Conservation (phyloP, 805 yeast genomes). For the Kuraishia capsulata region DNA sequence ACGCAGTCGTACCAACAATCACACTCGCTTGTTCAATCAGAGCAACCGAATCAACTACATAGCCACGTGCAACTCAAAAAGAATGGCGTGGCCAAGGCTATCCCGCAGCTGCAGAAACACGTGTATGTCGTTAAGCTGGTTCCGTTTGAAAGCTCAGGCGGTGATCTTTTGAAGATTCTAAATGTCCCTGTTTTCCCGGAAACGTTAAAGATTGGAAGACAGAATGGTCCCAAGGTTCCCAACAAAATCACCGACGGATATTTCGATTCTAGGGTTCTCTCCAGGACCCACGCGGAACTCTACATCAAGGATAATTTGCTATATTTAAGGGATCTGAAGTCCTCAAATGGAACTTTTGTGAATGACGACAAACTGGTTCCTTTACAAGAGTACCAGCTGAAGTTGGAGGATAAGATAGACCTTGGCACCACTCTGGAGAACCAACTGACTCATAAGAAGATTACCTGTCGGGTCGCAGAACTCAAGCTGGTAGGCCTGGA, state of each 20-base stretch:
- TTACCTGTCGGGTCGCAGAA: conserved; percentile 74
- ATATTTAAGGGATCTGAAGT: conserved; percentile 76
- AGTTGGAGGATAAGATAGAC: conserved; percentile 81
- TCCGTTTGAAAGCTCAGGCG: conserved; percentile 73
- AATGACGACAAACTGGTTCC: conserved; percentile 63
- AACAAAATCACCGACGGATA: conserved; percentile 75
- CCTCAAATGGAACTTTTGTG: conserved; percentile 91
- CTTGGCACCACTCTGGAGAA: conserved; percentile 83
- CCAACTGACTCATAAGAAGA: conserved; percentile 69
- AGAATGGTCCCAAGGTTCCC: conserved; percentile 55
- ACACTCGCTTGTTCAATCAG: too few species aligned
- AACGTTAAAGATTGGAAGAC: conserved; percentile 82
- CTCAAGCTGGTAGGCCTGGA: conserved; percentile 46
- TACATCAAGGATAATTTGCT: conserved; percentile 57
- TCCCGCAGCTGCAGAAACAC: conserved; percentile 20
- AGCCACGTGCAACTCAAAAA: conserved; percentile 2
- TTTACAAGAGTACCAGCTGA: conserved; percentile 55
- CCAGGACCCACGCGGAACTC: conserved; percentile 90
- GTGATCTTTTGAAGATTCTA: conserved; percentile 47
- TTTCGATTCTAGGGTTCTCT: conserved; percentile 87
- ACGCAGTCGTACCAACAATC: too few species aligned
- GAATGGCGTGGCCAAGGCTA: conserved; percentile 4
- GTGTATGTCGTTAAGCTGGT: conserved; percentile 60
- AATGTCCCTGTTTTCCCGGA: conserved; percentile 78
- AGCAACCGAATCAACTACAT: too few species aligned